Percentiles rank a stretch among this genome's conserved stretches.
These are phyloP conservation scores for Lepiota venenata DNA, from an alignment of 768 basidiomycete genomes.

Conservation along the genomic window DNA sequence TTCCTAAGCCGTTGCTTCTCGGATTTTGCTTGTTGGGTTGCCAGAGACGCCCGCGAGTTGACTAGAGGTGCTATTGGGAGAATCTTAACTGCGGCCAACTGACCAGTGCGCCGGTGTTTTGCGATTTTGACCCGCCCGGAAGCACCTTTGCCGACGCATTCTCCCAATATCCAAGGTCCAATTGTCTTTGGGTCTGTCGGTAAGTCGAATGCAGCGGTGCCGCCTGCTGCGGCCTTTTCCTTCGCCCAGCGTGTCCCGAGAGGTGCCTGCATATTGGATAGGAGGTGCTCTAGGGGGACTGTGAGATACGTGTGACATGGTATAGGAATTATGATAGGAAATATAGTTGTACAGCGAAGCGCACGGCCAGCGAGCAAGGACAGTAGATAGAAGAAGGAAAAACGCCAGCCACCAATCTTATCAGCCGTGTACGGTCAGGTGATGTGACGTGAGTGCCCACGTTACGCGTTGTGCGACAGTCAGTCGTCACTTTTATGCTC, in stretches of 20 bases:
- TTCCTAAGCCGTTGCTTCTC: constrained; percentile 82
- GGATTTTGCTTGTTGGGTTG: constrained; percentile 63
- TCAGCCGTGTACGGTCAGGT: constrained; percentile 1
- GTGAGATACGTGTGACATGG: constrained; percentile 39
- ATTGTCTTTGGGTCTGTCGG: constrained; percentile 83
- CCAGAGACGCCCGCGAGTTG: constrained; percentile 65
- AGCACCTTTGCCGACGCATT: constrained; percentile 92
- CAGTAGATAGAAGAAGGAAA: constrained; percentile 15
- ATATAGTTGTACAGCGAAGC: constrained; percentile 26
- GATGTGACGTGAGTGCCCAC: constrained; percentile 13
- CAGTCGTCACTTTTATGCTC: constrained; percentile 26
- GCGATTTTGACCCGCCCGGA: constrained; percentile 95
- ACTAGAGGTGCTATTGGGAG: constrained; percentile 80
- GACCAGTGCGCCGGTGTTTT: constrained; percentile 77
- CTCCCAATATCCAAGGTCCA: constrained; percentile 91
- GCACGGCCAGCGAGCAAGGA: constrained; percentile 44
- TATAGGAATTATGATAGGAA: constrained; percentile 22
- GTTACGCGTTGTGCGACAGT: constrained; percentile 13
- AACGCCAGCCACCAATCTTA: constrained; percentile 14
- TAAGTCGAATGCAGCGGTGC: constrained; percentile 69
- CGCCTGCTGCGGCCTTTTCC: constrained; percentile 81
- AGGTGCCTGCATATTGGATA: constrained; percentile 65
- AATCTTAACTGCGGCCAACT: constrained; percentile 96
- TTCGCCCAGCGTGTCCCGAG: constrained; percentile 84
- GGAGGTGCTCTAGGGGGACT: constrained; percentile 70